These are phyloP conservation scores for Tothia fuscella DNA, from an alignment of 2,329 filamentous ascomycete species.

Conservation along the genomic window DNA sequence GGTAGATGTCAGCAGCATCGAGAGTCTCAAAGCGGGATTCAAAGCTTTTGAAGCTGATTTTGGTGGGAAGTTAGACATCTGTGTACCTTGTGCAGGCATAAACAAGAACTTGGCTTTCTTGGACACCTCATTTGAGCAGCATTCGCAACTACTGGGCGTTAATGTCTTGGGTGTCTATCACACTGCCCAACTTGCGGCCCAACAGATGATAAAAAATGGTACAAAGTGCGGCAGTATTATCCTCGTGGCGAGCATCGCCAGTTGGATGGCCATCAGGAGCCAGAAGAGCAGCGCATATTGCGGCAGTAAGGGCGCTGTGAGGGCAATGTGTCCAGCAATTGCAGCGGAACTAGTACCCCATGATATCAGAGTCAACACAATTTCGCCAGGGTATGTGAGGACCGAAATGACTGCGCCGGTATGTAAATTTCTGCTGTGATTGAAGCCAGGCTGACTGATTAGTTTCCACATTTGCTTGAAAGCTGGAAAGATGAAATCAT, in stretches of 20 bases:
- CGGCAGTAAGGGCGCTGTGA: slow-evolving; percentile 36
- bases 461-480: slow-evolving; percentile 61
- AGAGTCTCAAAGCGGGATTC: slow-evolving; percentile 36
- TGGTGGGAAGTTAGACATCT: slow-evolving; percentile 30
- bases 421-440: background rate
- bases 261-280: slow-evolving; percentile 38
- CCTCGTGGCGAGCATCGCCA: slow-evolving; percentile 42
- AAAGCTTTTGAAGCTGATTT: slow-evolving; percentile 26
- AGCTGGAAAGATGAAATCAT: slow-evolving; percentile 91
- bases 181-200: slow-evolving; percentile 36
- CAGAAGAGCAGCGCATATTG: slow-evolving; percentile 38
- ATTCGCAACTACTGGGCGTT: slow-evolving; percentile 30
- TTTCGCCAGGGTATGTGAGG: slow-evolving; percentile 92
- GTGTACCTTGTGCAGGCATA: slow-evolving; percentile 51
- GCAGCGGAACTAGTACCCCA: slow-evolving; percentile 29
- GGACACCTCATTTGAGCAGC: slow-evolving; percentile 31
- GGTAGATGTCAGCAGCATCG: slow-evolving; percentile 58
- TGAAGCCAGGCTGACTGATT: background rate
- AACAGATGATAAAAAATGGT: slow-evolving; percentile 39
- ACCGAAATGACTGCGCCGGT: slow-evolving; percentile 62
- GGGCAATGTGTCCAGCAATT: slow-evolving; percentile 34
- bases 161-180: slow-evolving; percentile 36
- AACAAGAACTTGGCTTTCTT: slow-evolving; percentile 34
- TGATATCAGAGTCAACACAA: slow-evolving; percentile 87
- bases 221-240: slow-evolving; percentile 42